Evolutionary conservation across 495 filamentous ascomycete species (phyloP).

Genomic region (Hyaloscypha hepaticicola): DNA sequence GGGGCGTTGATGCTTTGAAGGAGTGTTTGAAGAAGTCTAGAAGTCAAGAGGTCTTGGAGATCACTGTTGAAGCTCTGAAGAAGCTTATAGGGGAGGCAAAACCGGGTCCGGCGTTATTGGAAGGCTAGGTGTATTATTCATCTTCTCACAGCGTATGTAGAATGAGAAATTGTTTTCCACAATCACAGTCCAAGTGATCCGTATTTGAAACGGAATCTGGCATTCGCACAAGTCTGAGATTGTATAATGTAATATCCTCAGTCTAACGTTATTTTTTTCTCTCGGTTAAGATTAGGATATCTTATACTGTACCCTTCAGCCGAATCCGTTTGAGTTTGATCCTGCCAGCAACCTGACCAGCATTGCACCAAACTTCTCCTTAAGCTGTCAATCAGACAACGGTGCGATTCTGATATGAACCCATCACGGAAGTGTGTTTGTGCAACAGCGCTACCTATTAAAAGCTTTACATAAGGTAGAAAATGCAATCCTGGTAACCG

Average conservation of each 20-base stretch:
- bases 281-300: neutral
- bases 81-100: slow-evolving; percentile 23
- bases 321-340: no score
- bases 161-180: neutral
- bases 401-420: no score
- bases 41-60: slow-evolving; percentile 62
- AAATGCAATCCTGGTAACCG: no score
- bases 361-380: neutral
- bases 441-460: no score
- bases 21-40: slow-evolving; percentile 62
- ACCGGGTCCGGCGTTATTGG: slow-evolving; percentile 12
- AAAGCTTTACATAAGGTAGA: no score
- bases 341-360: no score
- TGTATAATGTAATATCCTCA: no score
- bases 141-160: neutral
- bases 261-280: no score
- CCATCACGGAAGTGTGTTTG: no score
- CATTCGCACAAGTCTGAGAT: no score
- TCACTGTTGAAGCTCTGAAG: slow-evolving; percentile 45
- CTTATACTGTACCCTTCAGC: neutral
- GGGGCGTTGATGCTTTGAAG: slow-evolving; percentile 60
- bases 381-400: no score
- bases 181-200: neutral
- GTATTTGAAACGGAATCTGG: no score
- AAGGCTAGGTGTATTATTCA: neutral